Evolutionary conservation across 129 eudicot genomes (phyloP), one percentile per base, ranked within the genome.

Genomic region (Tanacetum coccineum): DNA sequence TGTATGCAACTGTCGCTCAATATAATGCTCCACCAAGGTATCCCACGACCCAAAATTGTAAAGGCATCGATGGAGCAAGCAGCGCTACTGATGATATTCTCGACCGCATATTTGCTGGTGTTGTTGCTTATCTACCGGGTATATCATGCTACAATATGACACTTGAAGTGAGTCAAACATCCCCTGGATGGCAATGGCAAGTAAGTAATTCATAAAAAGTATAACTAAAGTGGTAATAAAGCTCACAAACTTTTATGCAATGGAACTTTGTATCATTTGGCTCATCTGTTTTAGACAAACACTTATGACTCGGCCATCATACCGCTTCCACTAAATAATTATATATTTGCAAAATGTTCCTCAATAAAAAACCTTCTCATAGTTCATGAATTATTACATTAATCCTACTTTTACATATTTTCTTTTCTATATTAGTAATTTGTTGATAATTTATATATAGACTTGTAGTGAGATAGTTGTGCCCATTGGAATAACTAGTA

Each of bases 11-110:
- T 6, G 83, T 86, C 20, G 90, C 95, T 51, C 95, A 87, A 61
- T 87, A 87, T 52, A 57, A 83, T 50, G 51, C 52, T 12, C 88
- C 94, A 44, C 87, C 90, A 48, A 66, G 0, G 8, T 79, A 80
- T 73, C 90, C 87, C 0, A 85, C 87, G 4, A 49, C 74, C 7
- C 71, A 4, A 61, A 78, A 87, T 51, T 90, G 97, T 61, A 36
- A 68, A 13, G 95, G 82, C 42, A 84, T 90, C 3, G 89, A 90
- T 48, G 76, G 72, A 60, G 87, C 87, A 28, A 78, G 75, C 28
- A 66, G 68, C 2, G 79, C 76, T 21, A 76, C 36, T 10, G 87
- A 90, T 36, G 6, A 36, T 58, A 49, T 82, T 51, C 80, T 89
- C 70, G 87, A 82, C 13, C 55, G 55, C 6, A 17, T 49, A 49